Evolutionary conservation across 495 filamentous ascomycete species (phyloP), one percentile per base, ranked within the genome.

Genomic region (Xylaria bambusicola): DNA sequence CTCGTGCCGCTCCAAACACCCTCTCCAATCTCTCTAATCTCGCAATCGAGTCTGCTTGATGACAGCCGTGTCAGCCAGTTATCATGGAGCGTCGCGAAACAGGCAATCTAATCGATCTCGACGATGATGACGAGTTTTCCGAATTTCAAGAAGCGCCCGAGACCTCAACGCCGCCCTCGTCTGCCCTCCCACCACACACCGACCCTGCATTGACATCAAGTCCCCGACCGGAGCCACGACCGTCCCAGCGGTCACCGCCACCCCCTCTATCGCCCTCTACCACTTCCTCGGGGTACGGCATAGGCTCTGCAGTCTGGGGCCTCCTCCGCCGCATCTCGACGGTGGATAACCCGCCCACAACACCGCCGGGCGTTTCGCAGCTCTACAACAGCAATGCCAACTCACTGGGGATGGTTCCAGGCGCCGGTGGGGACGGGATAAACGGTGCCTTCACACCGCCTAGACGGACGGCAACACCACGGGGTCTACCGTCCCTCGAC

Each of bases 401-500:
- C 10, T 15, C 38, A 3, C 36, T 13, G 36, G 36, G 36, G 7
- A 15, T 15, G 5, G 20, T 48, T 20, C 36, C 35, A 1, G 21
- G 27, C 12, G 29, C 41, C 10, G 56, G 59, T 12, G 65, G 65
- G 4, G 73, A 75, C 56, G 76, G 76, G 55, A 50, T 77, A 24
- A 68, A 73, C 52, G 71, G 70, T n/a, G 71, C 70, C n/a, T 76
- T 75, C 67, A 69, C 63, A 13, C 72, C 76, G 7, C 75, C 63
- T 2, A 56, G 69, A 10, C 64, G 73, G 26, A 70, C 72, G 0
- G 62, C 70, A 0, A 75, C 76, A 9, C 76, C 75, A 6, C 72
- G 77, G 48, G 67, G 68, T 7, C 71, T 72, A 7, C 77, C 76
- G 24, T 76, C 75, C 35, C 72, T 80, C 26, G 77, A 79, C 47